These are phyloP conservation scores for Xylariaceae sp. DNA, from an alignment of 2,329 filamentous ascomycete species.

Conservation along the genomic window DNA sequence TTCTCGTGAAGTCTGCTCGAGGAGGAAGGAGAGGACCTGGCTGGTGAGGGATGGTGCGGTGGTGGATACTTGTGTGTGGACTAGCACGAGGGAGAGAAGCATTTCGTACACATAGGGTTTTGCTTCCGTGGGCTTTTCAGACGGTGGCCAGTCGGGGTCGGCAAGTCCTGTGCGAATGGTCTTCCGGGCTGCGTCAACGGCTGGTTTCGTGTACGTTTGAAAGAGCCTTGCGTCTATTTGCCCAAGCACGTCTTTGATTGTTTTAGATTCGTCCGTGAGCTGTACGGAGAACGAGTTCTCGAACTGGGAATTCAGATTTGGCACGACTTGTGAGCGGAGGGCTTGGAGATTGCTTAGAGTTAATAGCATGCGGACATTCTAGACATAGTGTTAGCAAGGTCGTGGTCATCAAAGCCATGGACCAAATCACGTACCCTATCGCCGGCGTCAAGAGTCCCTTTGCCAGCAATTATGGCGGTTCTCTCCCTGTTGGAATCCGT, in stretches of 20 bases:
- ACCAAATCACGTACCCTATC: constrained; percentile 48
- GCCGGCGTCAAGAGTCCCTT: constrained; percentile 51
- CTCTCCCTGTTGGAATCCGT: constrained; percentile 31
- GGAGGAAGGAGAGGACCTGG: constrained; percentile 80
- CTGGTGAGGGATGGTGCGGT: constrained; percentile 73
- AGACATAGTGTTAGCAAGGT: constrained; percentile 27
- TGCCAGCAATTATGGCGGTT: constrained; percentile 39
- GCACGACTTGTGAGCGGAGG: constrained; percentile 78
- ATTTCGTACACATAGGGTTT: constrained; percentile 87
- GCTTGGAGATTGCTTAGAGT: constrained; percentile 90
- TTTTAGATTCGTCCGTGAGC: constrained; percentile 88
- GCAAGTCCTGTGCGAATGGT: constrained; percentile 73
- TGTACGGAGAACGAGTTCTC: constrained; percentile 93
- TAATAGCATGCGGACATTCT: constrained; percentile 90
- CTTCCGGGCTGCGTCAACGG: constrained; percentile 63
- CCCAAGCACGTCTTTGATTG: constrained; percentile 82
- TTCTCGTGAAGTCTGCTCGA: constrained; percentile 76
- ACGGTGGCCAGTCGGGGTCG: constrained; percentile 68
- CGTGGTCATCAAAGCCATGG: neutral
- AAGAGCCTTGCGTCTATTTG: constrained; percentile 93
- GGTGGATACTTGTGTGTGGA: constrained; percentile 86
- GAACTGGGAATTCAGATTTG: constrained; percentile 85
- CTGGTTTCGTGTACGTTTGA: constrained; percentile 83
- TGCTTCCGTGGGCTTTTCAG: constrained; percentile 66
- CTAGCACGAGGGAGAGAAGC: constrained; percentile 79